Percentiles rank a stretch among this genome's conserved stretches.
These are phyloP conservation scores for Russula abietina DNA, from an alignment of 768 basidiomycete species.

Conservation along the genomic window DNA sequence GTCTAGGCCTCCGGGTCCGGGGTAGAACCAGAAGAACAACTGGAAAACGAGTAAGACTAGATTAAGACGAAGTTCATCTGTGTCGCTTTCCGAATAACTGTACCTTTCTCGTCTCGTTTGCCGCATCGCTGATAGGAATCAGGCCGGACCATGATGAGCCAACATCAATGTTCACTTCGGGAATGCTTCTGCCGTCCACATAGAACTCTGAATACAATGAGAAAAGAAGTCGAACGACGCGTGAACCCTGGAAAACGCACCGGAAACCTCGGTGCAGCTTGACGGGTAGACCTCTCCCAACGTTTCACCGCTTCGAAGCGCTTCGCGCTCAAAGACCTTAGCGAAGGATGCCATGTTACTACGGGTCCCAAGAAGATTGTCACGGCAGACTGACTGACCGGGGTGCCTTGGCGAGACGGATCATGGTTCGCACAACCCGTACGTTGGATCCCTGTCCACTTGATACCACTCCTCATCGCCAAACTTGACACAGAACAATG, in stretches of 20 bases:
- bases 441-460: neutral
- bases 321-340: neutral
- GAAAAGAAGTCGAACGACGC: neutral
- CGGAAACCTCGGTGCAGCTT: conserved; percentile 42
- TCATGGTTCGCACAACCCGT: neutral
- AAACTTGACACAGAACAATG: neutral
- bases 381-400: neutral
- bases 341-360: neutral
- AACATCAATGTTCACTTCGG: conserved; percentile 64
- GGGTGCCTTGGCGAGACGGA: neutral
- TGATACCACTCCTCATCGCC: neutral
- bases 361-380: neutral
- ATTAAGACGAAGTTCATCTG: neutral
- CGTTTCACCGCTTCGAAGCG: conserved; percentile 8
- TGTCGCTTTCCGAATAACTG: conserved; percentile 17
- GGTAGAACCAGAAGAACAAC: conserved; percentile 79
- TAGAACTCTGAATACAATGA: conserved; percentile 47
- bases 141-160: conserved; percentile 75
- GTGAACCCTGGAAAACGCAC: conserved; percentile 33
- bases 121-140: conserved; percentile 55
- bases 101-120: conserved; percentile 63
- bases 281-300: conserved; percentile 8
- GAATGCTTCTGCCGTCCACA: conserved; percentile 60
- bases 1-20: conserved; percentile 64
- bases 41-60: conserved; percentile 27